Base-by-base conservation (phyloP, 2,329 filamentous ascomycete species). In the Ascochyta pisi region DNA sequence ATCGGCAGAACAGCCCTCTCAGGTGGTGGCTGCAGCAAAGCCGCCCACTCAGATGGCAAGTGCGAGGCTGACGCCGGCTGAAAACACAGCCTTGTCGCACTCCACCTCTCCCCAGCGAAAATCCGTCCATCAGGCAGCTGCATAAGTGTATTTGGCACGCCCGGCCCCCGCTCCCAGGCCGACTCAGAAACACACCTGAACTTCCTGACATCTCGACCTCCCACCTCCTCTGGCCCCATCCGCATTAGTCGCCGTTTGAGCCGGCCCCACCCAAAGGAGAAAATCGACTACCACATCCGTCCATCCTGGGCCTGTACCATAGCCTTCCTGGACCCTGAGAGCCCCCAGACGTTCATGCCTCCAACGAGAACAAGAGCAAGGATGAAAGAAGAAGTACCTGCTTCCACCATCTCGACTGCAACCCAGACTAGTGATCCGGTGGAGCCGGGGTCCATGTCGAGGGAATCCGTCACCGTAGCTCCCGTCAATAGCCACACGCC, bases 41-140 rank as follows among this genome's bases (percentile, higher is more conserved):
- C 67, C 63, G 66, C 66, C 71, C 71, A 72, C 68, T 74, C 67
- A 70, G 60, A 73, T 68, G 69, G 65, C 62, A 70, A 65, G 67
- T 71, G 68, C 71, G 68, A 75, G 73, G 73, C 73, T 75, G 71
- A 73, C 68, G 70, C 62, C 65, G 69, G 62, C 55, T 54, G 54
- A 57, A 53, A 67, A 68, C 68, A 68, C 71, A 73, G 70, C 70
- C 71, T 73, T 70, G 73, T 70, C 67, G 66, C 70, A 64, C 66
- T 66, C 63, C 59, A 61, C 64, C 58, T 60, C 44, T 41, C 57
- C 50, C 60, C 65, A 68, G 67, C 65, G 57, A 71, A 69, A 68
- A 64, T 70, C 69, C 61, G 62, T 61, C 67, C 67, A 68, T 69
- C 71, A 74, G 72, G 71, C 71, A 71, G 64, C 53, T 51, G 53